Evolutionary conservation across 2,329 filamentous ascomycete genomes (phyloP), one percentile per base, ranked within the genome.

Genomic region (Hysterium pulicare): DNA sequence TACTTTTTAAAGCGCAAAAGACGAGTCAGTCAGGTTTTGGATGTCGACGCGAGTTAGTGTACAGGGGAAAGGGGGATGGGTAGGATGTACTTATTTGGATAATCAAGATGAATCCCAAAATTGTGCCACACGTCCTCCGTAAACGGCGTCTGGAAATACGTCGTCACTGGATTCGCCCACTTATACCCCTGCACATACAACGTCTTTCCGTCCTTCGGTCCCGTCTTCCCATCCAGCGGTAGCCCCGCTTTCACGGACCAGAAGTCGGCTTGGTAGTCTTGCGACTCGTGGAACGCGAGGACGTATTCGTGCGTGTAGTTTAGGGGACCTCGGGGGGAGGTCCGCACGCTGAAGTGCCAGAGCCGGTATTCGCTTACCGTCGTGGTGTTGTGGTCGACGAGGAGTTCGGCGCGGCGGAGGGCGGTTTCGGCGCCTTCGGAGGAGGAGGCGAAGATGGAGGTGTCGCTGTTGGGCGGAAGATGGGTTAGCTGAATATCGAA

Each of bases 231-330:
- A 11, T 31, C 11, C 33, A 42, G 19, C 5, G 40, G 40, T 10
- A 13, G 10, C 4, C 40, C 40, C 19, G 23, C 16, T 30, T 42
- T 42, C 5, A 42, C 33, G 5, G 33, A 37, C 21, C 24, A 42
- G 40, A 42, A 42, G 23, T 42, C 40, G 5, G 40, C 40, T 17
- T 37, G 40, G 40, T 37, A 42, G 33, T 42, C 40, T 13, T 36
- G 32, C 6, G 40, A 21, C 33, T 42, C 40, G 24, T 42, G 40
- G 24, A 42, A 42, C 5, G 33, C 40, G 23, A 42, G 33, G 13
- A 42, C 4, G 33, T 42, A 38, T 42, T 42, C 26, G 30, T 41
- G 39, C 11, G 30, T 34, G 20, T 35, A 28, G 31, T 41, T 41
- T 26, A 41, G 39, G 17, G 39, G 39, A 17, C 31, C 19, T 22